Conservation (phyloP, 768 basidiomycete genomes). For the Termitomyces sp. region DNA sequence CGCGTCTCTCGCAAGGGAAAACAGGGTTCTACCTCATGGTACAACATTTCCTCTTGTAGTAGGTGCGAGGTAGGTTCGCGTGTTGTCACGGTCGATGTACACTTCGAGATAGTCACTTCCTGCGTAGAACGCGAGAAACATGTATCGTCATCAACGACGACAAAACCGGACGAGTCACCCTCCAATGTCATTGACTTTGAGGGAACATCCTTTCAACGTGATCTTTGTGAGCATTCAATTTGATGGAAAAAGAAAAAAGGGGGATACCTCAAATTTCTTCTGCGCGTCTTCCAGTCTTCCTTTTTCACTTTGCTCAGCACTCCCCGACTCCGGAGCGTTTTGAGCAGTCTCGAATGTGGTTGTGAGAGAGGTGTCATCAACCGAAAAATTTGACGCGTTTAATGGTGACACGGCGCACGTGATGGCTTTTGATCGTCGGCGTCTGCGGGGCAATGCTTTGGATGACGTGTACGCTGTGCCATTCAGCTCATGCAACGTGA, state of each 20-base stretch:
- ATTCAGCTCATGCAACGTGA: background rate
- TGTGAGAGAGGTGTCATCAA: constrained; percentile 3
- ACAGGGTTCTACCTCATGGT: constrained; percentile 1
- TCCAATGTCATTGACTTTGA: constrained; percentile 10
- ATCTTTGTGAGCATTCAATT: background rate
- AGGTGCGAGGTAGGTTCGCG: constrained; percentile 13
- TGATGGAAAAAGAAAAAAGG: background rate
- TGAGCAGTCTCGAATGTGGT: constrained; percentile 2
- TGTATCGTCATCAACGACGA: background rate
- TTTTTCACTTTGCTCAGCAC: constrained; percentile 9
- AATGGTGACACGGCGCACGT: constrained; percentile 14
- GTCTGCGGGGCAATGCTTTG: background rate
- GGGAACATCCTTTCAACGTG: constrained; percentile 12
- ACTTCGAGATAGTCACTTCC: background rate
- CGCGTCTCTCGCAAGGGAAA: constrained; percentile 5
- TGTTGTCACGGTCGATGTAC: constrained; percentile 6
- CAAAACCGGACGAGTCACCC: background rate
- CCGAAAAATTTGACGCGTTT: constrained; percentile 15
- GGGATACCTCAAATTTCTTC: constrained; percentile 1
- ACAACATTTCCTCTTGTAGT: constrained; percentile 14
- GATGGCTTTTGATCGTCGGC: constrained; percentile 11
- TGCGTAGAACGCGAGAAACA: background rate
- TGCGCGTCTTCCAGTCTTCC: constrained; percentile 15
- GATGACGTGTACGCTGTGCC: background rate
- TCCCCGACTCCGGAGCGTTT: constrained; percentile 9